Conservation (phyloP, 1,284 basidiomycete species). For the Irpex sp. region DNA sequence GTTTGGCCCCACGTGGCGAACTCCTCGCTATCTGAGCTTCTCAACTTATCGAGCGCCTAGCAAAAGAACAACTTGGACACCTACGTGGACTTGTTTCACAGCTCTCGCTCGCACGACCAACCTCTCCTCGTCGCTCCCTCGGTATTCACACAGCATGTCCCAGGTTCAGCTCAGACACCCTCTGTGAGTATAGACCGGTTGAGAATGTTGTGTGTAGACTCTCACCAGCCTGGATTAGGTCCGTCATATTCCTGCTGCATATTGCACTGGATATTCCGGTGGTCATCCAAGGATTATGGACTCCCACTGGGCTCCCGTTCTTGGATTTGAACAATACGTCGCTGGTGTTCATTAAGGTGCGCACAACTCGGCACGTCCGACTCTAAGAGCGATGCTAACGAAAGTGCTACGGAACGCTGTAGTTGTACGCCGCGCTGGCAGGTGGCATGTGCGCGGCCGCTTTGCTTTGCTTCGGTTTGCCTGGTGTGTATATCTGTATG, state of each 20-base stretch:
- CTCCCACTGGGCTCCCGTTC: constrained; percentile 63
- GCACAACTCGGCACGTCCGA: constrained; percentile 5
- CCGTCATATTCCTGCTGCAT: constrained; percentile 71
- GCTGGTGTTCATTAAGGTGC: constrained; percentile 69
- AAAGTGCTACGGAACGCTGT: background rate
- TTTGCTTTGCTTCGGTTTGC: constrained; percentile 60
- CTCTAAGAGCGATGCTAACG: background rate
- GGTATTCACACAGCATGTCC: background rate
- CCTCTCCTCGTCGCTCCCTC: background rate
- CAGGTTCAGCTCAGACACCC: constrained; percentile 9
- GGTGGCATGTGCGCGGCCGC: constrained; percentile 56
- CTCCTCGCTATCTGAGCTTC: background rate
- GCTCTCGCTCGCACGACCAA: background rate
- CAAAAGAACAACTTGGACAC: background rate
- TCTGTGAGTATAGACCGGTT: background rate
- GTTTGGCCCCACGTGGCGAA: background rate
- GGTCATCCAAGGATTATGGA: constrained; percentile 69
- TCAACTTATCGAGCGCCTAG: background rate
- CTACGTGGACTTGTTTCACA: background rate
- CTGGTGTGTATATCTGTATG: constrained; percentile 43
- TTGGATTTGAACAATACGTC: constrained; percentile 79
- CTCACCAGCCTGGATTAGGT: constrained; percentile 33
- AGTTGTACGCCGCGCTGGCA: constrained; percentile 64
- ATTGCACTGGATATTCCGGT: constrained; percentile 74
- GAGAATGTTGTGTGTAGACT: background rate